These are phyloP conservation scores for Triticum turgidum DNA, from an alignment of 176 grass and related monocot species.

Conservation along the genomic window DNA sequence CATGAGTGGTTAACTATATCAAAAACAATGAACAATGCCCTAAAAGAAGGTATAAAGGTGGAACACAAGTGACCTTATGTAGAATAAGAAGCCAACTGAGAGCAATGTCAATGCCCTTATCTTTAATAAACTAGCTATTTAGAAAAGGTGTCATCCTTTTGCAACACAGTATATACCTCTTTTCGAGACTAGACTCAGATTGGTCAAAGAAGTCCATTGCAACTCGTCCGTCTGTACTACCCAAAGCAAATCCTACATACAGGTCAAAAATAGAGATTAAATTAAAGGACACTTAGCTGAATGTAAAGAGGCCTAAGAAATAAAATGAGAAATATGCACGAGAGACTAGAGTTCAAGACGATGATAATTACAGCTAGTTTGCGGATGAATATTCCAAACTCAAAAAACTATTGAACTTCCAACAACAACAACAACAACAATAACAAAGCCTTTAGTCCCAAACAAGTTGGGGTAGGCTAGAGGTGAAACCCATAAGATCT, in stretches of 20 bases:
- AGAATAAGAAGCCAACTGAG: neutral
- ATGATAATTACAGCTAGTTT: neutral
- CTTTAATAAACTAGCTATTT: neutral
- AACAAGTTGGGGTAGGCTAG: too few species aligned
- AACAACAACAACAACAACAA: too few species aligned
- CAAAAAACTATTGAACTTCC: neutral
- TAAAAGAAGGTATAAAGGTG: neutral
- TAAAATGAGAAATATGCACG: neutral
- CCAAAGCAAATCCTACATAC: conserved; percentile 58
- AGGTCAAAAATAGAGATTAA: neutral
- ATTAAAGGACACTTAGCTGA: neutral
- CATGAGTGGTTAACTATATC: too few species aligned
- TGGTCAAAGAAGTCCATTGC: conserved; percentile 68
- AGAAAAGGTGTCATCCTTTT: neutral
- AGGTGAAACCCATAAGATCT: too few species aligned
- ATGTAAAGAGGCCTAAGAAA: neutral
- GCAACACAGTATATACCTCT: conserved; percentile 43
- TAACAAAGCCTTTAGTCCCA: too few species aligned
- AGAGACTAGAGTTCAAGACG: neutral
- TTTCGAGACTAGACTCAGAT: conserved; percentile 45
- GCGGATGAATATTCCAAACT: neutral
- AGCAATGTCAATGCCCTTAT: neutral
- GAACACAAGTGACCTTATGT: neutral
- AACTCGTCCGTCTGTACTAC: conserved; percentile 57
- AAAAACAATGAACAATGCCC: too few species aligned